Evolutionary conservation across 2,329 filamentous ascomycete genomes (phyloP).

Genomic region (Microcera coccophila): DNA sequence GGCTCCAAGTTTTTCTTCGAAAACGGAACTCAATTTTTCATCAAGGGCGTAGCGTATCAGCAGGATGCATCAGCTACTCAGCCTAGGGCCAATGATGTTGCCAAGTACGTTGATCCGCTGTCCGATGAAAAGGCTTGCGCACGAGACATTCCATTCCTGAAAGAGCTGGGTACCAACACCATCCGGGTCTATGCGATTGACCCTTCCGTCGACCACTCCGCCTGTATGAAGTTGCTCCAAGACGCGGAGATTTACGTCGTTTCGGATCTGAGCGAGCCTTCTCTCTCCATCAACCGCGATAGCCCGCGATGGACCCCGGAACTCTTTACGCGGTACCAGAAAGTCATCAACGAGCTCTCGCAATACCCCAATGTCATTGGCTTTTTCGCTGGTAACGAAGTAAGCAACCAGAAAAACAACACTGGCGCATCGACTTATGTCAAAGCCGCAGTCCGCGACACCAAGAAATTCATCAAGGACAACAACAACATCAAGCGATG

Average conservation of each 20-base stretch:
- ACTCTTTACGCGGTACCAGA: constrained; percentile 76
- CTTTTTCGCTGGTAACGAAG: constrained; percentile 98
- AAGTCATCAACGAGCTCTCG: constrained; percentile 74
- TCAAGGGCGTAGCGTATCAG: constrained; percentile 95
- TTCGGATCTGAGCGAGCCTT: constrained; percentile 81
- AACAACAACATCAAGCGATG: constrained; percentile 68
- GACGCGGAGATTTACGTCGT: constrained; percentile 92
- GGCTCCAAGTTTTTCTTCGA: constrained; percentile 88
- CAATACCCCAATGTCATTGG: constrained; percentile 89
- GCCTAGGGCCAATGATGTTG: constrained; percentile 39
- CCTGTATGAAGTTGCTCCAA: constrained; percentile 79
- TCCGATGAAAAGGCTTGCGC: constrained; percentile 67
- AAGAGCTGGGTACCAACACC: constrained; percentile 78
- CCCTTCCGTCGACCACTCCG: constrained; percentile 70
- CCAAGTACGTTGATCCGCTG: constrained; percentile 76
- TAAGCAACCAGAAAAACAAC: constrained; percentile 85
- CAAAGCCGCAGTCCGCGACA: constrained; percentile 95
- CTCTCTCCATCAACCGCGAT: constrained; percentile 79
- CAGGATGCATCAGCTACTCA: constrained; percentile 64
- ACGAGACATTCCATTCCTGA: constrained; percentile 80
- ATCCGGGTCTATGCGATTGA: constrained; percentile 95
- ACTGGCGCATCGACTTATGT: constrained; percentile 88
- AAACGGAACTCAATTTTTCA: constrained; percentile 66
- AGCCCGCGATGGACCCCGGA: constrained; percentile 72
- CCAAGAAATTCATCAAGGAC: constrained; percentile 94